phyloP scores from a whole-genome alignment of 2,329 filamentous ascomycete species.

The Piedraia hortae region DNA sequence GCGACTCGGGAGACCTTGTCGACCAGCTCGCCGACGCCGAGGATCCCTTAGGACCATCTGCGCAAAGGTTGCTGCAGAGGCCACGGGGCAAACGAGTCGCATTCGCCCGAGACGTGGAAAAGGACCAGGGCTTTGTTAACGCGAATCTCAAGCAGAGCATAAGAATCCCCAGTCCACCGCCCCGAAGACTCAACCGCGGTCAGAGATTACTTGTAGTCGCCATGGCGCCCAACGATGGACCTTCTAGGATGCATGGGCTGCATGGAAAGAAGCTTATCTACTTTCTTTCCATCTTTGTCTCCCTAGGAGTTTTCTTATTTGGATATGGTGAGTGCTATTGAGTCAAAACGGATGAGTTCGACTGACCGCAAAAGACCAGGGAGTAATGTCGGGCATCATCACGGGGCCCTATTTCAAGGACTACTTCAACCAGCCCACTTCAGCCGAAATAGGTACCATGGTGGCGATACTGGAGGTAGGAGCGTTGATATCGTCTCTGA shows the following conservation, averaged over 20 bases:
- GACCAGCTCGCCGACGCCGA: constrained; percentile 67
- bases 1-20: constrained; percentile 79
- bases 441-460: constrained; percentile 80
- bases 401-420: constrained; percentile 71
- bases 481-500: constrained; percentile 66
- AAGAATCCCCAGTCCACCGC: constrained; percentile 41
- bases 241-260: constrained; percentile 58
- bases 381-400: constrained; percentile 45
- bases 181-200: constrained; percentile 33
- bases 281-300: constrained; percentile 18
- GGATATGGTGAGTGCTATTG: constrained; percentile 11
- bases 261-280: constrained; percentile 89
- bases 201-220: constrained; percentile 50
- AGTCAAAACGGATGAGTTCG: constrained; percentile 18
- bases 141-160: constrained; percentile 46
- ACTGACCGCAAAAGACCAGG: constrained; percentile 29
- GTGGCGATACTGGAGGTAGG: constrained; percentile 90
- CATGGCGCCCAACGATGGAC: constrained; percentile 52
- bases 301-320: constrained; percentile 58
- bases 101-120: constrained; percentile 27
- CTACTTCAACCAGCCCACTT: constrained; percentile 73
- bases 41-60: constrained; percentile 46
- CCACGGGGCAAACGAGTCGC: constrained; percentile 33
- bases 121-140: constrained; percentile 10
- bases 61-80: constrained; percentile 29